Conservation (phyloP, 2,329 filamentous ascomycete species). For the Alternaria ventricosa region DNA sequence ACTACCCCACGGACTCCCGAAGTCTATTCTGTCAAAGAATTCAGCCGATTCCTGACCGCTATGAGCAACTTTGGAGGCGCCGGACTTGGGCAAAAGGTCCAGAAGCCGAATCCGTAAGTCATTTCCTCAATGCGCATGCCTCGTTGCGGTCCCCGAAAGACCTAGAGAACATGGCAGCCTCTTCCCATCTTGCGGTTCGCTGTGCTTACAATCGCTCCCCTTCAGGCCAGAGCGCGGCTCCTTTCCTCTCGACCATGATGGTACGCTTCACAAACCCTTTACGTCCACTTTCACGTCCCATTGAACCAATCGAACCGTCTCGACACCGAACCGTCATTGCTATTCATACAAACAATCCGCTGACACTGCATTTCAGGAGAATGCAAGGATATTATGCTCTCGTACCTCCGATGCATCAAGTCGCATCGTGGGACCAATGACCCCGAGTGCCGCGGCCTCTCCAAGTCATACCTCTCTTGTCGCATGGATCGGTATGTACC, state of each 20-base stretch:
- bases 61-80: conserved; percentile 75
- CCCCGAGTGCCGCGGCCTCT: conserved; percentile 80
- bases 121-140: neutral
- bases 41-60: neutral
- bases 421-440: conserved; percentile 84
- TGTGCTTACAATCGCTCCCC: conserved; percentile 11
- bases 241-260: conserved; percentile 96
- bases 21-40: rapidly evolving
- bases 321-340: neutral
- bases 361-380: conserved; percentile 67
- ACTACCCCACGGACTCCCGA: neutral
- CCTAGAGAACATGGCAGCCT: neutral
- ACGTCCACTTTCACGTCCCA: conserved; percentile 54
- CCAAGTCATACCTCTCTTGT: conserved; percentile 87
- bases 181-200: rapidly evolving
- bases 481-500: conserved; percentile 86
- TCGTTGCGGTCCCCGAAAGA: neutral
- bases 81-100: conserved; percentile 67
- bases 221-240: conserved; percentile 87
- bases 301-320: neutral
- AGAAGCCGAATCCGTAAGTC: conserved; percentile 74
- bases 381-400: conserved; percentile 87
- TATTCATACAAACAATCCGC: neutral
- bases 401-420: conserved; percentile 87
- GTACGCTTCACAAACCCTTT: conserved; percentile 47